These are phyloP conservation scores for Cryptosporidium ubiquitum DNA, from an alignment of 169 alveolate species.

Conservation along the genomic window DNA sequence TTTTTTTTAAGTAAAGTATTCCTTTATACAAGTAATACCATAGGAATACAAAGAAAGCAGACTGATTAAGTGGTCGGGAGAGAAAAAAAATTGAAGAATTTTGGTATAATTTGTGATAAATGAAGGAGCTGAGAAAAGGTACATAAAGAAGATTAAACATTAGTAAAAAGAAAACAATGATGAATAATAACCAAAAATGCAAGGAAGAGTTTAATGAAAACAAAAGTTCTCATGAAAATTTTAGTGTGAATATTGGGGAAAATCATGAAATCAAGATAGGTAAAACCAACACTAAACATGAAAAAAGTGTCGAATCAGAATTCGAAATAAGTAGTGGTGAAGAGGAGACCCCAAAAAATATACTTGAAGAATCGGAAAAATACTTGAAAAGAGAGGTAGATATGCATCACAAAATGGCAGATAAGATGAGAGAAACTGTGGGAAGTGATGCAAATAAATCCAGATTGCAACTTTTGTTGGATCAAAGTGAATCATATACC, in stretches of 20 bases:
- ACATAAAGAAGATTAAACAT: neutral
- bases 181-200: neutral
- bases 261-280: neutral
- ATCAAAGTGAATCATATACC: constrained; percentile 60
- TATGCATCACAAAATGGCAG: constrained; percentile 25
- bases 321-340: constrained; percentile 19
- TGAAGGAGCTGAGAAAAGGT: neutral
- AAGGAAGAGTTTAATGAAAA: neutral
- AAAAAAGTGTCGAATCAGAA: neutral
- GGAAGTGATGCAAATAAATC: neutral
- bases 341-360: constrained; percentile 15
- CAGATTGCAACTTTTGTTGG: constrained; percentile 26
- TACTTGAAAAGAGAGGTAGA: constrained; percentile 37
- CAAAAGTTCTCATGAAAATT: neutral
- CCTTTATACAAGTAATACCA: neutral
- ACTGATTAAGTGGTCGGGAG: neutral
- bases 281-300: neutral
- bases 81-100: neutral
- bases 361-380: constrained; percentile 12
- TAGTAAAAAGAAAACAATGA: neutral
- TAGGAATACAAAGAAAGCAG: neutral
- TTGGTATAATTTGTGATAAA: neutral
- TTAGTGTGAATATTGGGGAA: neutral
- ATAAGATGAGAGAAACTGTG: constrained; percentile 4
- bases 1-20: too few relatives aligned